phyloP scores from a whole-genome alignment of 768 basidiomycete species.

The Mycena rebaudengoi region DNA sequence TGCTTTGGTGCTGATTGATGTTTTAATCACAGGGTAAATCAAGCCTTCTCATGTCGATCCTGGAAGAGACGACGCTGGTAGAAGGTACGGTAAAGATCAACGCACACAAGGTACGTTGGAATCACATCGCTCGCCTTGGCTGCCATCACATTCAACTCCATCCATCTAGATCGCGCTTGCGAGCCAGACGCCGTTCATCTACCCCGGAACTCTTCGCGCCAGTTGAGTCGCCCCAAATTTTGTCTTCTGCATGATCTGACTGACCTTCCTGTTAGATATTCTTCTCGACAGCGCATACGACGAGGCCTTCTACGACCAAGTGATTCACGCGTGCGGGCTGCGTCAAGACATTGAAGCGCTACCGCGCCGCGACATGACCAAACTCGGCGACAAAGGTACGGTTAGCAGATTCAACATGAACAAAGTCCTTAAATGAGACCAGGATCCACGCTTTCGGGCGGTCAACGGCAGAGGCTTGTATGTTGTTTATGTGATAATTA shows the following conservation, averaged over 20 bases:
- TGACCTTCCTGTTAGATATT: conserved; percentile 1
- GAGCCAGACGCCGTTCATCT: conserved; percentile 11
- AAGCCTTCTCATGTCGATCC: conserved; percentile 9
- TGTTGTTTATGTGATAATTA: background rate
- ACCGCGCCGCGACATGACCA: conserved; percentile 1
- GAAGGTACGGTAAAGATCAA: background rate
- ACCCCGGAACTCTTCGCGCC: conserved; percentile 4
- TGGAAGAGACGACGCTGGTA: conserved; percentile 5
- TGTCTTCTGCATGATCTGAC: background rate
- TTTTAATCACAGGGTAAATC: conserved; percentile 9
- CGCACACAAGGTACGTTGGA: background rate
- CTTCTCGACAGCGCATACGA: conserved; percentile 7
- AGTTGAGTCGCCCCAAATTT: background rate
- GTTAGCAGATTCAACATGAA: background rate
- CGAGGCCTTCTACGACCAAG: conserved; percentile 6
- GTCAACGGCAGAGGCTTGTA: conserved; percentile 7
- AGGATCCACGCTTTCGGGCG: conserved; percentile 14
- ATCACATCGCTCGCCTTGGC: background rate
- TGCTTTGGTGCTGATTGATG: background rate
- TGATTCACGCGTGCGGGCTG: conserved; percentile 13
- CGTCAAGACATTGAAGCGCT: conserved; percentile 12
- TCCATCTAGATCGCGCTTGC: conserved; percentile 16
- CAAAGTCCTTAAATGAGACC: background rate
- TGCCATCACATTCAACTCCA: background rate
- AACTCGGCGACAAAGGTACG: conserved; percentile 9